These are phyloP conservation scores for Termitomyces sp. DNA, from an alignment of 768 basidiomycete genomes.

Conservation along the genomic window DNA sequence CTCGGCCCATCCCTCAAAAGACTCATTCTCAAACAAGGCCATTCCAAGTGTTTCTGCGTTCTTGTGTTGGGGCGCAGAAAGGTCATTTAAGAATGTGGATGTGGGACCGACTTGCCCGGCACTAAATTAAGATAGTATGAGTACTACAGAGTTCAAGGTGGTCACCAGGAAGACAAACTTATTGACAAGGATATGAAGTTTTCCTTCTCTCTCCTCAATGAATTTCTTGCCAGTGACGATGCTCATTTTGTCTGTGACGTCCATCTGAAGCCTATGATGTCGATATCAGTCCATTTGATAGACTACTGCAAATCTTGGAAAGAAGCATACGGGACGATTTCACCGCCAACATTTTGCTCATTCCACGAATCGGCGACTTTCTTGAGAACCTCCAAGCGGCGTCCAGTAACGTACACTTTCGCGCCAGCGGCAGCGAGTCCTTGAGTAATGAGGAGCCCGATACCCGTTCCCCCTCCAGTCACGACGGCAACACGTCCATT, in stretches of 20 bases:
- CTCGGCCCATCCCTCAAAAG: conserved; percentile 54
- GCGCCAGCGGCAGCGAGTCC: conserved; percentile 76
- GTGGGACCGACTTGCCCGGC: conserved; percentile 70
- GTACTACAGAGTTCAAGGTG: not conserved
- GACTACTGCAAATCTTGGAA: not conserved
- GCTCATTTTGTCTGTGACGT: conserved; percentile 64
- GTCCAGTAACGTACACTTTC: conserved; percentile 74
- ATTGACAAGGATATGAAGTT: conserved; percentile 74
- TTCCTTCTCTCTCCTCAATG: conserved; percentile 58
- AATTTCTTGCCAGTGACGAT: conserved; percentile 50
- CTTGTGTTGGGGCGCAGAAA: conserved; percentile 50
- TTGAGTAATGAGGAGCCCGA: conserved; percentile 59
- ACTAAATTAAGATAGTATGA: conserved; percentile 27
- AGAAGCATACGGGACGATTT: conserved; percentile 49
- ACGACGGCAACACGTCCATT: conserved; percentile 51
- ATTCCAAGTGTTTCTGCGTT: conserved; percentile 59
- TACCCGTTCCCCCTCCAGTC: conserved; percentile 50
- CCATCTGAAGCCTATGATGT: conserved; percentile 47
- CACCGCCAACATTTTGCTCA: conserved; percentile 35
- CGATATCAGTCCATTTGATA: not conserved
- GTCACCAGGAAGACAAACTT: conserved; percentile 43
- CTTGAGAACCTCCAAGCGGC: conserved; percentile 61
- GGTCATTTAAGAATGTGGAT: conserved; percentile 52
- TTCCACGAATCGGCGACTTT: conserved; percentile 46
- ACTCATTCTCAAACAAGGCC: conserved; percentile 66